Percentiles rank a stretch among this genome's conserved stretches.
phyloP scores from a whole-genome alignment of 129 eudicot species.

The Artemisia tridentata region DNA sequence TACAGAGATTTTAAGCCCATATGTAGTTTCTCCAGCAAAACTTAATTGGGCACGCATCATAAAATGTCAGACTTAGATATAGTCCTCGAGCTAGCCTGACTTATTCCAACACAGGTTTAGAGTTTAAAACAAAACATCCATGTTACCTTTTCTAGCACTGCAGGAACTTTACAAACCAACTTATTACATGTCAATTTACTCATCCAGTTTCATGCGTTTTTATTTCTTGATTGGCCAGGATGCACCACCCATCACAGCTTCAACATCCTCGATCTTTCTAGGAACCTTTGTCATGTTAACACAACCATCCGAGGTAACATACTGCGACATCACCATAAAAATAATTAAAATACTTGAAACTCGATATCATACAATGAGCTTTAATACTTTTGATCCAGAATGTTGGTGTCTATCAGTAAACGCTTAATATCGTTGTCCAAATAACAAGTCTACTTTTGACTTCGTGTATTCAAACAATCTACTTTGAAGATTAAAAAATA shows the following conservation, averaged over 20 bases:
- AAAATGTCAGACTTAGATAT: no score
- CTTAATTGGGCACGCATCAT: no score
- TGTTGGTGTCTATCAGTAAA: background rate
- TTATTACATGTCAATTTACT: conserved; percentile 14
- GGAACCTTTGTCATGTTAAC: conserved; percentile 90
- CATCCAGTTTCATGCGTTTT: conserved; percentile 35
- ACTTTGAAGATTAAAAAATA: no score
- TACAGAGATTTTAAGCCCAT: no score
- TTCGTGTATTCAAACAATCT: no score
- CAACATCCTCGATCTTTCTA: conserved; percentile 67
- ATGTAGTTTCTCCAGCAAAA: no score
- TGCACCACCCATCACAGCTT: conserved; percentile 91
- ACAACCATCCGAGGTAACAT: conserved; percentile 77
- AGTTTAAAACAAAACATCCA: conserved; percentile 13
- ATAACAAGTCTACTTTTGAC: no score
- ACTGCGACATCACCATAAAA: conserved; percentile 40
- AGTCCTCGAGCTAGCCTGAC: no score
- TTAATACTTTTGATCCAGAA: background rate
- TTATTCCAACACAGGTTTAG: background rate
- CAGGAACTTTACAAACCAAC: background rate
- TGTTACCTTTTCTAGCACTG: conserved; percentile 2
- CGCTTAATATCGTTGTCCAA: background rate
- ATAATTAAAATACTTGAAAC: background rate
- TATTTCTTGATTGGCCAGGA: conserved; percentile 72
- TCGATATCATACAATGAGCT: background rate